Conservation (phyloP, 202 grass and related monocot species). For the Cymbopogon flexuosus region DNA sequence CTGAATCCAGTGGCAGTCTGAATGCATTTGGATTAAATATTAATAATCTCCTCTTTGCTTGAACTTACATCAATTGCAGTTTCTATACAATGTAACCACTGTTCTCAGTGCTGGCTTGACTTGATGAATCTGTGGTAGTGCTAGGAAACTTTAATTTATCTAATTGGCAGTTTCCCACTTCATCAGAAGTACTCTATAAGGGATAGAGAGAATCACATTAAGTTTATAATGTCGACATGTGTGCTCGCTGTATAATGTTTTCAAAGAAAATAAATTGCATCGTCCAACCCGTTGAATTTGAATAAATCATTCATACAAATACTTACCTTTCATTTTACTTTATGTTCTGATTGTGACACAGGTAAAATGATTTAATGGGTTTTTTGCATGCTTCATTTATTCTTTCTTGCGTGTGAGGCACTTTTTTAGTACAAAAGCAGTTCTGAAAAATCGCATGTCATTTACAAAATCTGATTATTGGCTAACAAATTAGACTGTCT, state of each 20-base stretch:
- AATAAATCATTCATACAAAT: not conserved
- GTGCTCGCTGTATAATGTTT: not conserved
- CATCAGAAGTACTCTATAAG: not conserved
- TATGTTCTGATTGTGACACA: not conserved
- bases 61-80: slow-evolving; percentile 3
- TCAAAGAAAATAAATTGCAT: not conserved
- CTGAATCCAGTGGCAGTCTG: not conserved
- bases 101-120: not conserved
- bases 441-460: not conserved
- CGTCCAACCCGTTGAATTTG: slow-evolving; percentile 1
- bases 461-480: not conserved
- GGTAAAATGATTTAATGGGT: not conserved
- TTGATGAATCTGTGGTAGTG: slow-evolving; percentile 19
- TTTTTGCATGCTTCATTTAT: not conserved
- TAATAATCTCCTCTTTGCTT: not conserved
- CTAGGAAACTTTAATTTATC: slow-evolving; percentile 22
- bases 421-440: not conserved
- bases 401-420: not conserved
- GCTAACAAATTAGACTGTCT: not conserved
- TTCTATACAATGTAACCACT: slow-evolving; percentile 3
- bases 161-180: slow-evolving; percentile 2
- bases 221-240: not conserved
- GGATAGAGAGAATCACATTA: not conserved
- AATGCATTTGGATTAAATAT: not conserved
- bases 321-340: not conserved